Base-by-base conservation (phyloP, 257 asterid genomes). In the Gentiana straminea region DNA sequence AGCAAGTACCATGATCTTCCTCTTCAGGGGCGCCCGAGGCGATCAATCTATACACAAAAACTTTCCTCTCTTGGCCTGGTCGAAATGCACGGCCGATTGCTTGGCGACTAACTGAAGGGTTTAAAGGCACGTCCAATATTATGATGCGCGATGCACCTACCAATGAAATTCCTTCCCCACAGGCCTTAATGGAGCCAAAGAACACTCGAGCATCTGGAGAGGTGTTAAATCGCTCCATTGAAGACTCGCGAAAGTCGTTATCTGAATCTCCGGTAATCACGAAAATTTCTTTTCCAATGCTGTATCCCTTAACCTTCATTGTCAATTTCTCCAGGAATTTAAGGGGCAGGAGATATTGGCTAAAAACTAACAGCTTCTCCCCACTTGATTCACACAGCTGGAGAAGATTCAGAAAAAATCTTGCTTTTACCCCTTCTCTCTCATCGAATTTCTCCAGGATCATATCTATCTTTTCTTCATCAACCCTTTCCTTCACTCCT, bases 31-130 rank as follows among this genome's bases (percentile, higher is more conserved):
- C 79, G 34, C 65, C 84, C 50, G 76, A 58, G 7, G 97, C 89
- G 13, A 92, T 75, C 80, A 92, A 54, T 57, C 97, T 81, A 54
- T 92, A 88, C 2, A 75, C 66, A 33, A 76, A 85, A 0, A 92
- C 98, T 80, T 92, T 92, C 78, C 67, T 85, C 66, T 57, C 66
- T 74, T 92, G 98, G 36, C 98, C 98, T 1, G 98, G 98, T 59
- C 98, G 75, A 71, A 83, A 92, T 61, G 97, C 97, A 36, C 98
- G 95, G n/a, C 98, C 98, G n/a, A 92, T 80, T 41, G 95, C 98
- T 70, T 92, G 98, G 53, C 98, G 97, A 24, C 95, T 87, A 2
- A 92, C 86, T 6, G 97, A 92, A 2, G 98, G 97, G 70, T 92
- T 92, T 63, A 92, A 56, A 68, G 82, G 98, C 15, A 92, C 81